phyloP scores from a whole-genome alignment of 805 yeast genomes.

The Candida ulmi region DNA sequence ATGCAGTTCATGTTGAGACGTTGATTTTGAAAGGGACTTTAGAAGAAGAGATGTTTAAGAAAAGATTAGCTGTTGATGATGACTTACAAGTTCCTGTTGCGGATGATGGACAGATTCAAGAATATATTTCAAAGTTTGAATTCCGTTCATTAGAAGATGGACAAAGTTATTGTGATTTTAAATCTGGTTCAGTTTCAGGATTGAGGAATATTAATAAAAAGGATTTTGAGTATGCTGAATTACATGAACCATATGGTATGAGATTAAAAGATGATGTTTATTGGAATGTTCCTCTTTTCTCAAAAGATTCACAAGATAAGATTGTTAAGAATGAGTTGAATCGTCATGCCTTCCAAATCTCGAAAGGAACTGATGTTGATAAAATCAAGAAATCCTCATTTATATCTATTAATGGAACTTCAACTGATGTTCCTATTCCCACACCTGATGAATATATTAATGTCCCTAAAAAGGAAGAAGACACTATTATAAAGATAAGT shows the following conservation, averaged over 20 bases:
- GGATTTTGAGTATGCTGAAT: constrained; percentile 17
- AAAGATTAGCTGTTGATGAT: constrained; percentile 21
- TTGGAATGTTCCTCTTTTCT: constrained; percentile 34
- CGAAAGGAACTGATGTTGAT: constrained; percentile 4
- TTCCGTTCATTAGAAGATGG: constrained; percentile 32
- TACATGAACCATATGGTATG: constrained; percentile 22
- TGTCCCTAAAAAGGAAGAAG: too few relatives aligned
- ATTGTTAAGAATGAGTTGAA: constrained; percentile 4
- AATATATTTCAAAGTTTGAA: constrained; percentile 44
- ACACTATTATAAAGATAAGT: too few relatives aligned
- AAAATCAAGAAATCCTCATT: constrained; percentile 1
- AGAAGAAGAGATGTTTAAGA: constrained; percentile 61
- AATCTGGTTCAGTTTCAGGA: constrained; percentile 5
- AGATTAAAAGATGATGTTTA: constrained; percentile 2
- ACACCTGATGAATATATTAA: too few relatives aligned
- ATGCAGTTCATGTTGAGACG: constrained; percentile 66
- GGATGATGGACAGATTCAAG: constrained; percentile 55
- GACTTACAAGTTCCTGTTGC: constrained; percentile 36
- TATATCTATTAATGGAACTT: too few relatives aligned
- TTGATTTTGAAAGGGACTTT: constrained; percentile 55
- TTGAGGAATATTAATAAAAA: constrained; percentile 4
- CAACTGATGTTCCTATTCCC: too few relatives aligned
- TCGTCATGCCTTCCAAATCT: not conserved
- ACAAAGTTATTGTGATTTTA: constrained; percentile 4
- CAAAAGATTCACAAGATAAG: constrained; percentile 14